Evolutionary conservation across 2,329 filamentous ascomycete genomes (phyloP), one percentile per base, ranked within the genome.

Genomic region (Talaromyces sp.): DNA sequence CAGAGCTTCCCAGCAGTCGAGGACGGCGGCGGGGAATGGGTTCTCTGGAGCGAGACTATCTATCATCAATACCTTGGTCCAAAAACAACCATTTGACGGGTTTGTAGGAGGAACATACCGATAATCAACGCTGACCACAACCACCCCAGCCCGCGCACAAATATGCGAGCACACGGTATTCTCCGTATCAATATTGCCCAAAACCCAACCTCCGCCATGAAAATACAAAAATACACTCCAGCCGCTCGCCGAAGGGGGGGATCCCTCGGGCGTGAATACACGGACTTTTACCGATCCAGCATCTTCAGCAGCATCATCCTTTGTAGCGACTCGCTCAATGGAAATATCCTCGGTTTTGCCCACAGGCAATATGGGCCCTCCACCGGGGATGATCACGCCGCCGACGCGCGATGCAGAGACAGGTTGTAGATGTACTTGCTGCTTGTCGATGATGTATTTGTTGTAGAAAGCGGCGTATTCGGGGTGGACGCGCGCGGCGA

Each of bases 181-280:
- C 70, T 86, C 83, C 0, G 81, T 84, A 61, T 82, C 76, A 50
- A 85, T 83, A 52, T 80, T 83, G 0, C 83, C 83, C 31, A 85
- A 65, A 3, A 85, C 82, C 82, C 82, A 86, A 3, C 83, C 83
- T 0, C 83, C 83, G 4, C 83, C 83, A 64, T 86, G 83, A 65
- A 79, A 83, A 67, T 83, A 86, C 3, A 85, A 64, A 67, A 81
- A 78, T 8, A 81, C 76, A 2, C 83, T 83, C 83, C 83, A 85
- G 27, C 83, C 83, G 0, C 63, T 65, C 0, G 65, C 69, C 0
- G 82, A n/a, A n/a, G n/a, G 81, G 11, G 61, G 72, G 5, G 72
- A 62, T 0, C 79, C 80, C 5, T 70, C 66, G 0, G 83, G 83
- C 1, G 78, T 83, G 64, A 85, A 85, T 35, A 74, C 77, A 17